phyloP scores from a whole-genome alignment of 1,139 yeast species.

The Geotrichum histeridarum region DNA sequence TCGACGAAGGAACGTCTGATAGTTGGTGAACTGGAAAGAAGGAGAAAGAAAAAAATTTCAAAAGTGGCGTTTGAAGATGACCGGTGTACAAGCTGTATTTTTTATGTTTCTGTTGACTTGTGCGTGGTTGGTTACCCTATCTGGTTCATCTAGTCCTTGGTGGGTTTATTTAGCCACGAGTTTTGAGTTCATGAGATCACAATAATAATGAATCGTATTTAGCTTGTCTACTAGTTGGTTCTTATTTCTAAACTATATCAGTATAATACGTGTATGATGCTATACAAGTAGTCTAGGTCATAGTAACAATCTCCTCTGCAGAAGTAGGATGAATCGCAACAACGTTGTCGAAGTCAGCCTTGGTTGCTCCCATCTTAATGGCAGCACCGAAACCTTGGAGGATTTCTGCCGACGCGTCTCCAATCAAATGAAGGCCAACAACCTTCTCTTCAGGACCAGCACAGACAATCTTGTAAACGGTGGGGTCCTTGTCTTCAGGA shows the following conservation, averaged over 20 bases:
- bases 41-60: slow-evolving; percentile 9
- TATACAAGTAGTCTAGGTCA: slow-evolving; percentile 43
- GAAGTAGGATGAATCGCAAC: slow-evolving; percentile 98
- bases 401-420: slow-evolving; percentile 85
- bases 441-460: slow-evolving; percentile 85
- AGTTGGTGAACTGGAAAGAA: background rate
- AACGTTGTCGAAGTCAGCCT: slow-evolving; percentile 86
- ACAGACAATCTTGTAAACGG: slow-evolving; percentile 75
- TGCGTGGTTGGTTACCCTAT: slow-evolving; percentile 5
- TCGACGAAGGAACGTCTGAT: background rate
- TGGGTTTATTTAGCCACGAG: no score
- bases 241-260: background rate
- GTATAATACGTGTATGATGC: background rate
- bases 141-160: background rate
- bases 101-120: background rate
- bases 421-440: slow-evolving; percentile 89
- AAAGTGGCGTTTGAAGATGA: slow-evolving; percentile 11
- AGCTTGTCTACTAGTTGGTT: background rate
- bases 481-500: slow-evolving; percentile 72
- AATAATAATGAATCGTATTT: background rate
- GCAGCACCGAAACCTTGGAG: slow-evolving; percentile 98
- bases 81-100: background rate
- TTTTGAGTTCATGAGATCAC: no score
- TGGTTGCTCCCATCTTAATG: slow-evolving; percentile 88
- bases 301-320: slow-evolving; percentile 94